A percentile compares a stretch with the other conserved stretches of the same genome.
These are phyloP conservation scores for Coemansia sp. DNA, from an alignment of 192 early-diverging fungal species.

Conservation along the genomic window DNA sequence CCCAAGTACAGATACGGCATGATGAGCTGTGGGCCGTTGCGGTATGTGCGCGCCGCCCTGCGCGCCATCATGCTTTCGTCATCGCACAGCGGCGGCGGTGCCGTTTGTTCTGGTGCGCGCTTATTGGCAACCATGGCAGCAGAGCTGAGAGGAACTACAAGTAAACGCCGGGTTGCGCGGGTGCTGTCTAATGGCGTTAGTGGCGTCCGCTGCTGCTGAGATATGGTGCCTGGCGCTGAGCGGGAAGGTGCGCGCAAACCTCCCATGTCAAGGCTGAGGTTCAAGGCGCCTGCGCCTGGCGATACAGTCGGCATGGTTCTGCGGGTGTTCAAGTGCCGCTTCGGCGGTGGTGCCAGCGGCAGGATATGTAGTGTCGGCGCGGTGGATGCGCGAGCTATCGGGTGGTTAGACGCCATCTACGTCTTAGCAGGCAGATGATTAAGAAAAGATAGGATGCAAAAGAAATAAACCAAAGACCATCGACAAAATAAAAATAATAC, in stretches of 20 bases:
- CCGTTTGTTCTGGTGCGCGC: conserved; percentile 1
- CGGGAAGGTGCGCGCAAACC: conserved; percentile 5
- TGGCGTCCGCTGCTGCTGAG: conserved; percentile 2
- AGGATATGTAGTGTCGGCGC: conserved; percentile 10
- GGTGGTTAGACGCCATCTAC: conserved; percentile 9
- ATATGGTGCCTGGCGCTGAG: conserved; percentile 1
- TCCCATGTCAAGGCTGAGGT: conserved; percentile 14
- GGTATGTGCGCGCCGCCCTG: conserved; percentile 36
- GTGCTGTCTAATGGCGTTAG: background rate
- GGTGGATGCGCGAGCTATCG: conserved; percentile 15
- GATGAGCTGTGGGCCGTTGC: conserved; percentile 40
- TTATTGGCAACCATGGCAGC: background rate
- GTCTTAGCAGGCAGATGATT: background rate
- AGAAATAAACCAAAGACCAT: background rate
- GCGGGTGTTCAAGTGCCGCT: conserved; percentile 16
- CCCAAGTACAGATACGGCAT: conserved; percentile 53
- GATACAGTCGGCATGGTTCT: conserved; percentile 12
- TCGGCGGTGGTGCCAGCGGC: conserved; percentile 6
- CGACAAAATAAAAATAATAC: conserved; percentile 2
- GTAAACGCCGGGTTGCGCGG: background rate
- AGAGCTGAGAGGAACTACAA: conserved; percentile 2
- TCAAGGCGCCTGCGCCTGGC: conserved; percentile 1
- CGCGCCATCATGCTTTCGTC: conserved; percentile 15
- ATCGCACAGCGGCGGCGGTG: conserved; percentile 2
- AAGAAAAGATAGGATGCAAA: background rate